Conservation (phyloP, 2,329 filamentous ascomycete genomes). For the Aspergillus pseudoterreus region DNA sequence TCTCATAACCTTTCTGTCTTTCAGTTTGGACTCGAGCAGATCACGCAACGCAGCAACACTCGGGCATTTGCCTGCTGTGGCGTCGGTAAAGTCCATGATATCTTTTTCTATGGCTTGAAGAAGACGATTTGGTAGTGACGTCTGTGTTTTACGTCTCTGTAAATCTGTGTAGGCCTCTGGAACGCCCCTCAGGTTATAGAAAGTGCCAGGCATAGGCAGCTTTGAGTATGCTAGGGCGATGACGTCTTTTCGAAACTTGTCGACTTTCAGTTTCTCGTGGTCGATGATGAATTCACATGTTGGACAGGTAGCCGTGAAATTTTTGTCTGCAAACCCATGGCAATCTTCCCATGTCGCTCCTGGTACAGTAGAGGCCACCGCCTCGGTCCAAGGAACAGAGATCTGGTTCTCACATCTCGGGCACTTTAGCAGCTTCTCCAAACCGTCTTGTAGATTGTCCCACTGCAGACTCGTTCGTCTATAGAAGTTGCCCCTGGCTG, state of each 20-base stretch:
- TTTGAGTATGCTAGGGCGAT: conserved; percentile 44
- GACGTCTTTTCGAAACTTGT: conserved; percentile 59
- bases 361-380: conserved; percentile 19
- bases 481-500: conserved; percentile 48
- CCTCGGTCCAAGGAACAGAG: conserved; percentile 58
- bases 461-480: conserved; percentile 51
- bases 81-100: conserved; percentile 34
- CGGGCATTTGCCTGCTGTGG: conserved; percentile 17
- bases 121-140: conserved; percentile 56
- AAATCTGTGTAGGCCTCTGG: conserved; percentile 32
- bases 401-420: conserved; percentile 48
- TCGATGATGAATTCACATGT: conserved; percentile 50
- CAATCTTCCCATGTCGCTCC: conserved; percentile 23
- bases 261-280: conserved; percentile 58
- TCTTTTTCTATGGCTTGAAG: conserved; percentile 47
- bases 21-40: conserved; percentile 48
- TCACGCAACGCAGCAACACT: conserved; percentile 52
- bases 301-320: conserved; percentile 51
- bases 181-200: conserved; percentile 55
- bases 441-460: conserved; percentile 55
- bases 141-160: conserved; percentile 9
- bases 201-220: conserved; percentile 64
- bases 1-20: conserved; percentile 35
- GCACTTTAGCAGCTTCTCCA: conserved; percentile 51
- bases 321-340: conserved; percentile 35